Conservation (phyloP, 2,329 filamentous ascomycete genomes). For the Botrytis pseudocinerea region DNA sequence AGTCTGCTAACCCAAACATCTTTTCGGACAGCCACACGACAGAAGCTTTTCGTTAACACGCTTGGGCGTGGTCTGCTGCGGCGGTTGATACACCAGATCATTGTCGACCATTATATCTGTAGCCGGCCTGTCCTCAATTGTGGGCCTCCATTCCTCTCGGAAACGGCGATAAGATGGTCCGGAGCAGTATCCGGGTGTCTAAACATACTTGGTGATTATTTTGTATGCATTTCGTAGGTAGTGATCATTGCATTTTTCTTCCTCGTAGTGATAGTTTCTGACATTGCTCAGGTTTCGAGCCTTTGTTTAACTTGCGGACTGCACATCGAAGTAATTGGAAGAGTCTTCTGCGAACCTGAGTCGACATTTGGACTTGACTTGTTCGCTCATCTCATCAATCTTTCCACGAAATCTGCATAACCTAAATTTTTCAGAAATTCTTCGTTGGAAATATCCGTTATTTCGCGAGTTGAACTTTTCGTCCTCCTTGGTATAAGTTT, state of each 20-base stretch:
- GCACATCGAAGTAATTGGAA: background rate
- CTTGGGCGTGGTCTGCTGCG: background rate
- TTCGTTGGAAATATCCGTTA: background rate
- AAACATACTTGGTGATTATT: background rate
- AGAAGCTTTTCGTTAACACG: background rate
- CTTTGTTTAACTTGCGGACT: background rate
- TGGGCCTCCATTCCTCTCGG: background rate
- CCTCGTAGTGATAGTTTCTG: background rate
- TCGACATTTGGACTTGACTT: background rate
- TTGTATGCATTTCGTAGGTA: background rate
- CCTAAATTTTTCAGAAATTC: background rate
- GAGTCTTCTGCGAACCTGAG: background rate
- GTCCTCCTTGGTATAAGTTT: background rate
- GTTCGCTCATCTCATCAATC: background rate
- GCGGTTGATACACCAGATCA: background rate
- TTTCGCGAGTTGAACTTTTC: background rate
- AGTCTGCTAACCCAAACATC: background rate
- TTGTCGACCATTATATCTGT: background rate
- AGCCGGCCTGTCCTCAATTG: background rate
- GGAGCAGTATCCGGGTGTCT: background rate
- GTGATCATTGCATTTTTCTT: background rate
- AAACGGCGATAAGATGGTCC: background rate
- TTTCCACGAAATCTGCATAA: background rate
- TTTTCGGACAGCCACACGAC: background rate
- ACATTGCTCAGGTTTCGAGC: background rate